Evolutionary conservation across 805 yeast species (phyloP).

Genomic region (Cyberlindnera maclurae): DNA sequence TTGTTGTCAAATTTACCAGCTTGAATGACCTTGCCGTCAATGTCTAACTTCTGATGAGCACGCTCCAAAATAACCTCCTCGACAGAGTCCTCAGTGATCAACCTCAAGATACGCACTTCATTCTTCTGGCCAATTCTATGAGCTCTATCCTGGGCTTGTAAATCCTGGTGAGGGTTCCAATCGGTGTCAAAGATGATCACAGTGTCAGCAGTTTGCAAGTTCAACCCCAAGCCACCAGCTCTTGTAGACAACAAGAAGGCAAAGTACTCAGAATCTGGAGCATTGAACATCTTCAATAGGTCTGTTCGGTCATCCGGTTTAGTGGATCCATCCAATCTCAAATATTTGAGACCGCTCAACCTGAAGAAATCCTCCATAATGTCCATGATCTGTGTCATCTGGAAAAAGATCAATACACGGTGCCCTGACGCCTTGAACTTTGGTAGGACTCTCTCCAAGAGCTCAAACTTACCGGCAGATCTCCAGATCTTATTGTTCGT

Average conservation of each 20-base stretch:
- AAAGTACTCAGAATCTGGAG: slow-evolving; percentile 69
- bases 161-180: slow-evolving; percentile 90
- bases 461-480: slow-evolving; percentile 73
- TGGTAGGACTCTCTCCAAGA: slow-evolving; percentile 67
- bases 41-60: slow-evolving; percentile 77
- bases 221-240: slow-evolving; percentile 86
- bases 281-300: slow-evolving; percentile 67
- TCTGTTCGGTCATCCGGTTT: slow-evolving; percentile 79
- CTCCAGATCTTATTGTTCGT: slow-evolving; percentile 70
- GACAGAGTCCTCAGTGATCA: slow-evolving; percentile 75
- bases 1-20: slow-evolving; percentile 88
- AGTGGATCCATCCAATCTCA: slow-evolving; percentile 77
- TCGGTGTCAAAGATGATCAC: slow-evolving; percentile 83
- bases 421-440: slow-evolving; percentile 71
- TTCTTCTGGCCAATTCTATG: slow-evolving; percentile 88
- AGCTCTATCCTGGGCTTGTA: slow-evolving; percentile 87
- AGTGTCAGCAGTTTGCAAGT: slow-evolving; percentile 82
- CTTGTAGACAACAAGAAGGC: slow-evolving; percentile 75
- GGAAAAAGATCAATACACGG: slow-evolving; percentile 75
- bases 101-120: slow-evolving; percentile 74
- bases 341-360: slow-evolving; percentile 56
- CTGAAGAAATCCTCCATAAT: slow-evolving; percentile 81
- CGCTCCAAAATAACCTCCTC: slow-evolving; percentile 79
- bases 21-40: slow-evolving; percentile 84
- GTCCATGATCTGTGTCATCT: slow-evolving; percentile 87